phyloP scores from a whole-genome alignment of 352 stramenopile species.

The Phytopythium chamaehyphon region DNA sequence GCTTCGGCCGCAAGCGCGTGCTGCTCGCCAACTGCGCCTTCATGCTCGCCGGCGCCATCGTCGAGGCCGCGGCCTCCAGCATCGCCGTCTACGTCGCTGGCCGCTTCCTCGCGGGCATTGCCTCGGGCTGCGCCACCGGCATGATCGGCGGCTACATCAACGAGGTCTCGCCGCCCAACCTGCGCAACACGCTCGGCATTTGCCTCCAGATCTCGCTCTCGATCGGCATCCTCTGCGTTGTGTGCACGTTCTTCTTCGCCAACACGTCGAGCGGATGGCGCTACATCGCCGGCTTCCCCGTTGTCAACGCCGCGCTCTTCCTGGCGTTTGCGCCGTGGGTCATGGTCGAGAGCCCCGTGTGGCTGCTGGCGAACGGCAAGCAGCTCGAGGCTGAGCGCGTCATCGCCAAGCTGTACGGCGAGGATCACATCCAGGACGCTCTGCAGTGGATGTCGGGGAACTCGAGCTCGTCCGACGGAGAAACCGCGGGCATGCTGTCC shows the following conservation, averaged over 20 bases:
- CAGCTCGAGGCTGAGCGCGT: conserved; percentile 13
- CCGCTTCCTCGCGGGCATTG: conserved; percentile 25
- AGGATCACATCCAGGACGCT: conserved; percentile 18
- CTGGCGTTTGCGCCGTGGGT: conserved; percentile 15
- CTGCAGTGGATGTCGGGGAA: conserved; percentile 22
- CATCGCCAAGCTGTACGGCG: conserved; percentile 19
- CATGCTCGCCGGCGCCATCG: conserved; percentile 22
- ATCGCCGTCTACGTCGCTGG: conserved; percentile 16
- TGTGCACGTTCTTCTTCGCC: conserved; percentile 31
- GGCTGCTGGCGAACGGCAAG: conserved; percentile 18
- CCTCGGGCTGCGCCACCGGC: conserved; percentile 20
- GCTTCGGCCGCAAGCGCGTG: conserved; percentile 27
- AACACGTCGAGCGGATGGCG: conserved; percentile 28
- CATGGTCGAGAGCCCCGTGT: conserved; percentile 16
- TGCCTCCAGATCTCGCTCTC: conserved; percentile 23
- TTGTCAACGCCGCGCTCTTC: conserved; percentile 19
- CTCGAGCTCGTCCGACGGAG: background rate
- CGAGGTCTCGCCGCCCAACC: conserved; percentile 26
- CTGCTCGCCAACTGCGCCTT: conserved; percentile 14
- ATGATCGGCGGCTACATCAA: conserved; percentile 21
- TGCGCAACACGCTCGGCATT: conserved; percentile 22
- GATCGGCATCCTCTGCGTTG: conserved; percentile 19
- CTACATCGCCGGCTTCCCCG: conserved; percentile 31
- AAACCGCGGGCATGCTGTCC: conserved; percentile 4
- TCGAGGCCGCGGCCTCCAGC: conserved; percentile 11